Evolutionary conservation across 2,329 filamentous ascomycete species (phyloP).

Genomic region (Xylariaceae sp.): DNA sequence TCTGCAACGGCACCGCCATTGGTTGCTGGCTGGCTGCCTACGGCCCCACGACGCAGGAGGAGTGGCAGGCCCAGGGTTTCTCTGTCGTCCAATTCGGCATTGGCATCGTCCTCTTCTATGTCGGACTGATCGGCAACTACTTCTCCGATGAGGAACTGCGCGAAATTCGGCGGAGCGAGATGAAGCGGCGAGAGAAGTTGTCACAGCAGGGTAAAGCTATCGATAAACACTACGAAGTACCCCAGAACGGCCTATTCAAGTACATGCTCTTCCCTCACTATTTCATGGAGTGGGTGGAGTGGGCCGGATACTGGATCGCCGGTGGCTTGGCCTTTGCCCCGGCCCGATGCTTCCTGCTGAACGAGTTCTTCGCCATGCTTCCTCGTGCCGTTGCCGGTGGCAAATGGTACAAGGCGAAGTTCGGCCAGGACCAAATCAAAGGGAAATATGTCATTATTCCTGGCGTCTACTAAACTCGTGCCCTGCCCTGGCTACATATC

Average conservation of each 20-base stretch:
- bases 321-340: constrained; percentile 65
- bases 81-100: constrained; percentile 46
- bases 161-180: constrained; percentile 72
- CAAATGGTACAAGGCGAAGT: constrained; percentile 82
- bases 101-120: constrained; percentile 71
- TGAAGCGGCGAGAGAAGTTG: constrained; percentile 50
- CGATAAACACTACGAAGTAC: constrained; percentile 83
- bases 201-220: constrained; percentile 45
- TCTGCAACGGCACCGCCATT: constrained; percentile 73
- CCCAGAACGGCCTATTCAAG: constrained; percentile 75
- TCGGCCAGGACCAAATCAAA: constrained; percentile 77
- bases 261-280: constrained; percentile 90
- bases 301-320: constrained; percentile 81
- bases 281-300: constrained; percentile 95
- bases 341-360: constrained; percentile 75
- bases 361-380: constrained; percentile 86
- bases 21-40: constrained; percentile 81
- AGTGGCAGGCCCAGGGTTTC: constrained; percentile 43
- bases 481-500: not conserved
- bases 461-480: constrained; percentile 26
- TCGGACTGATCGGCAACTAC: constrained; percentile 76
- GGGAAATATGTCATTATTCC: constrained; percentile 68
- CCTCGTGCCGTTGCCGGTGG: constrained; percentile 77
- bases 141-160: constrained; percentile 87
- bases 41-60: constrained; percentile 58